Conservation (phyloP, 352 stramenopile species). For the Pythium inflatum region DNA sequence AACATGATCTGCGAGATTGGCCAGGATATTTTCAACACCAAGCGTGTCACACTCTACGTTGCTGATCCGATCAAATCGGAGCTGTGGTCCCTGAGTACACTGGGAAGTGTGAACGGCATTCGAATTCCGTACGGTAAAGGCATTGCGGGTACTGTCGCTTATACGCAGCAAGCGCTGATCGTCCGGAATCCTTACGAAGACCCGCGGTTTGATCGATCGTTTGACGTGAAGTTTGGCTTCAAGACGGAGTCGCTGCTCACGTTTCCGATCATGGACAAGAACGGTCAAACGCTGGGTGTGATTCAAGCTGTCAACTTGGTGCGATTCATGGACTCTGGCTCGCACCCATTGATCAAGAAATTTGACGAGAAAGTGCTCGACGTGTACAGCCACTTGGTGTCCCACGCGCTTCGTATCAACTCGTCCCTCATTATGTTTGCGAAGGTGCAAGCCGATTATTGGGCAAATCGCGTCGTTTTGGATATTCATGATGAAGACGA, state of each 20-base stretch:
- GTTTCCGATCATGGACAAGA: constrained; percentile 70
- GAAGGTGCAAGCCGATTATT: constrained; percentile 81
- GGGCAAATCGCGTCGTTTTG: constrained; percentile 58
- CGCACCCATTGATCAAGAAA: constrained; percentile 52
- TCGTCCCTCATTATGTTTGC: constrained; percentile 83
- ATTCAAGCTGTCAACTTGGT: constrained; percentile 66
- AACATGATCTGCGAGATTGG: constrained; percentile 77
- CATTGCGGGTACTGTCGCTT: constrained; percentile 74
- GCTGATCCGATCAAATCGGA: constrained; percentile 77
- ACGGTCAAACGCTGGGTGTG: constrained; percentile 69
- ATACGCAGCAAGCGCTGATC: constrained; percentile 59
- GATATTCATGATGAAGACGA: constrained; percentile 39
- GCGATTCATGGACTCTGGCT: constrained; percentile 46
- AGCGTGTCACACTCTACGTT: constrained; percentile 72
- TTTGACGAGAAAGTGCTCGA: constrained; percentile 69
- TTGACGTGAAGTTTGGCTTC: constrained; percentile 85
- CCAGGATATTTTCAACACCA: constrained; percentile 69
- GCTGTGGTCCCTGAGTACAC: constrained; percentile 72
- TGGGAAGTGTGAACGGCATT: constrained; percentile 73
- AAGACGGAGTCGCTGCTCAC: constrained; percentile 79
- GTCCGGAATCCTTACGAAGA: constrained; percentile 79
- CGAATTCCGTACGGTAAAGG: constrained; percentile 74
- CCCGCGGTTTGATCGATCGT: constrained; percentile 75
- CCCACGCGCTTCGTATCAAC: constrained; percentile 65
- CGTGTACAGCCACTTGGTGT: constrained; percentile 66